Evolutionary conservation across 2,329 filamentous ascomycete genomes (phyloP).

Genomic region (Aspergillus bombycis): DNA sequence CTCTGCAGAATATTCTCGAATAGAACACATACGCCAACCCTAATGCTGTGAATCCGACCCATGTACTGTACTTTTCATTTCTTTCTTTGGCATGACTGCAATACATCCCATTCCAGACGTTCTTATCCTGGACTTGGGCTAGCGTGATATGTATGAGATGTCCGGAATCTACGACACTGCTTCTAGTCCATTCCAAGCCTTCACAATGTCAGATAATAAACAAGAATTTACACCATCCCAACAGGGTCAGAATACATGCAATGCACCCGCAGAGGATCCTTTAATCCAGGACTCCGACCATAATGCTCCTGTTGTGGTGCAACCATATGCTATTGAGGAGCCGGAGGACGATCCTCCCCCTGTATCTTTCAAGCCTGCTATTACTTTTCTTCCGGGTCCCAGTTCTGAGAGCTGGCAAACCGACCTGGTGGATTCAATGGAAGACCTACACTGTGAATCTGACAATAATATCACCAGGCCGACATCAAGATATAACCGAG

Average conservation of each 20-base stretch:
- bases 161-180: not conserved
- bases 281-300: not conserved
- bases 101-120: not conserved
- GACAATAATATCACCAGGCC: constrained; percentile 21
- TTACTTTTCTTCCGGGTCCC: not conserved
- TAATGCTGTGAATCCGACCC: not conserved
- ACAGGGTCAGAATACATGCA: not conserved
- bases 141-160: constrained; percentile 3
- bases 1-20: constrained; percentile 1
- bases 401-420: constrained; percentile 25
- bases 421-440: constrained; percentile 39
- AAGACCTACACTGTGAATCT: constrained; percentile 34
- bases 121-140: not conserved
- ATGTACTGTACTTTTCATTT: not conserved
- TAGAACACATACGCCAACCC: not conserved
- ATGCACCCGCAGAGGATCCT: constrained; percentile 8
- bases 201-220: not conserved
- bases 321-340: constrained; percentile 45
- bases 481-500: constrained; percentile 24
- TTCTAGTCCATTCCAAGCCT: not conserved
- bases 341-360: constrained; percentile 31
- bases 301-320: constrained; percentile 31
- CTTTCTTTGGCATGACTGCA: not conserved
- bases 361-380: not conserved
- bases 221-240: not conserved